Percentiles rank a stretch among this genome's conserved stretches.
Evolutionary conservation across 148 eudicot species (phyloP).

Genomic region (Cornus florida): DNA sequence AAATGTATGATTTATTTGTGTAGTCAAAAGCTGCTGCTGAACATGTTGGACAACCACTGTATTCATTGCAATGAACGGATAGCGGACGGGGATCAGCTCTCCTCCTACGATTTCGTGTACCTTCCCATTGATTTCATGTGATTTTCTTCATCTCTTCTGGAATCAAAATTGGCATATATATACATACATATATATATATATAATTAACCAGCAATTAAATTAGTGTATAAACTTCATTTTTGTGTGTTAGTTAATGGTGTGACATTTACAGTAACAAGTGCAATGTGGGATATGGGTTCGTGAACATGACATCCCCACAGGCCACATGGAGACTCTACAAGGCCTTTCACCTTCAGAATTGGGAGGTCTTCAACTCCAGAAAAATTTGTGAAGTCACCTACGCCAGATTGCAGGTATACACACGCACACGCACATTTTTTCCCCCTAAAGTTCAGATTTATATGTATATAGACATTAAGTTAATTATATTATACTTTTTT

Average conservation of each 20-base stretch:
- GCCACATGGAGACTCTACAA: conserved; percentile 80
- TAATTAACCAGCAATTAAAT: not conserved
- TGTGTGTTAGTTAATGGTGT: not conserved
- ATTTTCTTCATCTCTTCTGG: not conserved
- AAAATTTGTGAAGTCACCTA: conserved; percentile 94
- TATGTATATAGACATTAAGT: too few species aligned
- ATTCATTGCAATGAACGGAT: conserved; percentile 92
- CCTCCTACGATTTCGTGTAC: conserved; percentile 90
- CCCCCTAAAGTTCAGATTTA: too few species aligned
- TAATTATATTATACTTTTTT: too few species aligned
- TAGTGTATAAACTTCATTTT: not conserved
- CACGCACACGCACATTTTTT: too few species aligned
- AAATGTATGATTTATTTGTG: not conserved
- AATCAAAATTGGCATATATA: not conserved
- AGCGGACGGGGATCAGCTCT: conserved; percentile 43
- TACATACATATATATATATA: too few species aligned
- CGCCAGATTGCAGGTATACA: conserved; percentile 43
- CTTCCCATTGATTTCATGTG: conserved; percentile 90
- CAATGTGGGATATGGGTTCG: conserved; percentile 98
- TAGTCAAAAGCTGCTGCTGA: conserved; percentile 91
- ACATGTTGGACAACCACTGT: conserved; percentile 98
- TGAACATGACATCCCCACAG: conserved; percentile 93
- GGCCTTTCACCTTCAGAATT: conserved; percentile 78
- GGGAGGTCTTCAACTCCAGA: conserved; percentile 96
- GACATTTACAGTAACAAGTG: conserved; percentile 69